Percentiles rank a stretch among this genome's conserved stretches.
Conservation (phyloP, 768 basidiomycete species). For the Pleurotus tuoliensis region DNA sequence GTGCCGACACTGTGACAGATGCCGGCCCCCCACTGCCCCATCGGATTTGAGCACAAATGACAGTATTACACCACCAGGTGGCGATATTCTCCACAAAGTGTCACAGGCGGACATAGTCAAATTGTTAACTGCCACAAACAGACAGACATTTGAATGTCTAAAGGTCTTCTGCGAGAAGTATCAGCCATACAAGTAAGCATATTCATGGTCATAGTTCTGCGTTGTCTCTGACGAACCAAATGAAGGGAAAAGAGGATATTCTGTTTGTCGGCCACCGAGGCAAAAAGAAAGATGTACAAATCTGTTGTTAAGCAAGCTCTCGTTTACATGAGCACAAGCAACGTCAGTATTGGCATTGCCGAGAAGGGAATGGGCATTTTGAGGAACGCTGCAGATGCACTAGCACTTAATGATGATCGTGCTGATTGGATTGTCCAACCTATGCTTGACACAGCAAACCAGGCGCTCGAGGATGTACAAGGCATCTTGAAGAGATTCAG, state of each 20-base stretch:
- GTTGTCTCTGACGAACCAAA: background rate
- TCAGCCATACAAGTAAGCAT: background rate
- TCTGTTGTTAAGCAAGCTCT: background rate
- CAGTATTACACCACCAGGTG: too few species aligned
- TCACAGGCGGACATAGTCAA: background rate
- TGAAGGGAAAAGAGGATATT: background rate
- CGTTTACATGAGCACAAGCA: background rate
- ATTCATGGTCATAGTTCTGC: background rate
- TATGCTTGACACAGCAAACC: background rate
- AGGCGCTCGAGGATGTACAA: background rate
- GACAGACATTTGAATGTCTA: background rate
- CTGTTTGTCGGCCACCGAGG: background rate
- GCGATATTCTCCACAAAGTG: background rate
- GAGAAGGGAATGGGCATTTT: background rate
- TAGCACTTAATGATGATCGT: background rate
- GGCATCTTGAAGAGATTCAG: background rate
- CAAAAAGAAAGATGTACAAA: background rate
- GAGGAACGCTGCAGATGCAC: background rate
- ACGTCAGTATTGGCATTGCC: background rate
- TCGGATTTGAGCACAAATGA: too few species aligned
- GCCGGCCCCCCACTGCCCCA: too few species aligned
- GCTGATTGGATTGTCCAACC: background rate
- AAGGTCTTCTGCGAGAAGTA: constrained; percentile 2
- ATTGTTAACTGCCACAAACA: background rate
- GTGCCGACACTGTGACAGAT: too few species aligned